phyloP scores from a whole-genome alignment of 2,329 filamentous ascomycete genomes.

The Sporothrix schenckii region DNA sequence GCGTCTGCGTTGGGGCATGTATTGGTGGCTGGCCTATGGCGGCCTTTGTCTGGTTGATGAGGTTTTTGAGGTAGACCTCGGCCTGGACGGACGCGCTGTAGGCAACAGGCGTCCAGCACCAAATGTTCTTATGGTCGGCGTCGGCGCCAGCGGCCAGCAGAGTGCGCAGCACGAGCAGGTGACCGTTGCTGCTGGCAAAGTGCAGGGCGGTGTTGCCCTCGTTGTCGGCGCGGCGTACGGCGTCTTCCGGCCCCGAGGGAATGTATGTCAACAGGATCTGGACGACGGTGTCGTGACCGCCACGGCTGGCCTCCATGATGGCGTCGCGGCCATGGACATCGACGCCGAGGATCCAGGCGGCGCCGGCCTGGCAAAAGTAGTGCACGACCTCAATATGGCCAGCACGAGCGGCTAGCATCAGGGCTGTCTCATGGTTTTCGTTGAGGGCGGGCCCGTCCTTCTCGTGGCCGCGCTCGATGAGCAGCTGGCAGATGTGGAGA shows the following conservation, averaged over 20 bases:
- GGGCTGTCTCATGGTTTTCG: conserved; percentile 75
- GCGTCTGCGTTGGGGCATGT: background rate
- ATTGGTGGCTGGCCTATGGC: conserved; percentile 39
- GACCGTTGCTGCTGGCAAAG: conserved; percentile 80
- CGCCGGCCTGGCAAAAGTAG: conserved; percentile 67
- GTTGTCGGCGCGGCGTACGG: conserved; percentile 62
- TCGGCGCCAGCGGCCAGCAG: conserved; percentile 79
- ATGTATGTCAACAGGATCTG: conserved; percentile 66
- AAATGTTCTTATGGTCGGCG: conserved; percentile 70
- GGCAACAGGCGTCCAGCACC: conserved; percentile 80
- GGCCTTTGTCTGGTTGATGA: conserved; percentile 55
- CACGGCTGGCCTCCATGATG: conserved; percentile 65
- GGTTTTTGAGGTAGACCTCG: conserved; percentile 78
- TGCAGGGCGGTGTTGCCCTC: conserved; percentile 86
- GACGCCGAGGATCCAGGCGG: conserved; percentile 63
- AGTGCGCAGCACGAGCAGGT: conserved; percentile 74
- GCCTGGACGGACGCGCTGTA: conserved; percentile 82
- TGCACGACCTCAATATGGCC: conserved; percentile 75
- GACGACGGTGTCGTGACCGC: conserved; percentile 66
- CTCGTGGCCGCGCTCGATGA: conserved; percentile 77
- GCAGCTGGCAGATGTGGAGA: conserved; percentile 66
- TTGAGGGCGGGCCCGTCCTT: conserved; percentile 71
- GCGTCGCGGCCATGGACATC: conserved; percentile 73
- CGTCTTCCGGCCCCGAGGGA: conserved; percentile 56
- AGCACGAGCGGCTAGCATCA: conserved; percentile 73